phyloP scores from a whole-genome alignment of 768 basidiomycete species.

The Polyporus arcularius region DNA sequence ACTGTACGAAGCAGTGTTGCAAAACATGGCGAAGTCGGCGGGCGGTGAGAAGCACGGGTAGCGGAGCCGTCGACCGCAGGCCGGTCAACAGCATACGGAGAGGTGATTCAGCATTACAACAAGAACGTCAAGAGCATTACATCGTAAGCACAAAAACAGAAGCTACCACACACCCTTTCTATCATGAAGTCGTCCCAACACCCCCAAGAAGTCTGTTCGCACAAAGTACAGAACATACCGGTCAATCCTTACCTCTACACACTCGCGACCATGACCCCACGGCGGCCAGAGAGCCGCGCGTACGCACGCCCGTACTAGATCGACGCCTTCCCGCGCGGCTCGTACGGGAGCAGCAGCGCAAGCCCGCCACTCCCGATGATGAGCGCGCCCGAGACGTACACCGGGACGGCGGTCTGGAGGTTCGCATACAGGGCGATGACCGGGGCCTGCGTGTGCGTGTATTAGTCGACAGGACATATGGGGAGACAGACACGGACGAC shows the following conservation, averaged over 20 bases:
- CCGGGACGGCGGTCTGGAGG: conserved; percentile 62
- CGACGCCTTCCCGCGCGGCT: conserved; percentile 68
- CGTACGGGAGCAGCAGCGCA: conserved; percentile 67
- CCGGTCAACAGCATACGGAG: too few relatives aligned
- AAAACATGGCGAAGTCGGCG: too few relatives aligned
- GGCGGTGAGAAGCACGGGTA: too few relatives aligned
- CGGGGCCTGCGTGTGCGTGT: conserved; percentile 50
- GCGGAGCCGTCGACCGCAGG: too few relatives aligned
- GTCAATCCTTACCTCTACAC: not conserved
- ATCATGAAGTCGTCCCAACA: too few relatives aligned
- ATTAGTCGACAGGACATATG: not conserved
- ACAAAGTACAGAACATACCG: too few relatives aligned
- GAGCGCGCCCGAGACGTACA: conserved; percentile 69
- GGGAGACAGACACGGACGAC: conserved; percentile 23
- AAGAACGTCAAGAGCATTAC: too few relatives aligned
- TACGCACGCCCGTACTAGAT: not conserved
- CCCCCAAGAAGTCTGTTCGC: too few relatives aligned
- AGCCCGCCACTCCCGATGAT: conserved; percentile 61
- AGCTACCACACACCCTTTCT: too few relatives aligned
- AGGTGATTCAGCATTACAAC: too few relatives aligned
- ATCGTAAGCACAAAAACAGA: too few relatives aligned
- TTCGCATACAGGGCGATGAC: conserved; percentile 73
- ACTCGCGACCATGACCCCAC: not conserved
- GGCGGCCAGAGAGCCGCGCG: not conserved
- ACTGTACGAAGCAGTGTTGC: too few relatives aligned